Conservation (phyloP, 2,329 filamentous ascomycete species). For the Colletotrichum tabaci region DNA sequence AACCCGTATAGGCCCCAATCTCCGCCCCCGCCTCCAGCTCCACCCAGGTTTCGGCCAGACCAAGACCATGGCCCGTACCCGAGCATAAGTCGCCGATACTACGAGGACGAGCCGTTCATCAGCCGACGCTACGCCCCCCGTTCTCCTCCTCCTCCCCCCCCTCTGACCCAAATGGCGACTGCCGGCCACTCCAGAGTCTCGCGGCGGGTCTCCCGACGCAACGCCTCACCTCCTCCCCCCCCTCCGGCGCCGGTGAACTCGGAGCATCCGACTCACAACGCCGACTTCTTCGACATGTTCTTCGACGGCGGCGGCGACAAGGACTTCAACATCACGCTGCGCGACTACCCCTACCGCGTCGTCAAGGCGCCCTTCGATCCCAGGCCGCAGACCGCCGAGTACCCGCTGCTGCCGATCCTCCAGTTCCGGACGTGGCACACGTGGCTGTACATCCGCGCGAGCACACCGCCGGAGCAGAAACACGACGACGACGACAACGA, state of each 20-base stretch:
- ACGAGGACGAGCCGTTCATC: too few species aligned
- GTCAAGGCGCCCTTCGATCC: constrained; percentile 21
- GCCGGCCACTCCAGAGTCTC: too few species aligned
- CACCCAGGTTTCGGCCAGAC: too few species aligned
- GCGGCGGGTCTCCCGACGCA: too few species aligned
- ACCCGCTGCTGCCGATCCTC: constrained; percentile 45
- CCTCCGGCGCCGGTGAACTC: neutral
- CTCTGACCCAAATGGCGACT: too few species aligned
- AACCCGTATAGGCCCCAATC: too few species aligned
- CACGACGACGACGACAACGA: neutral
- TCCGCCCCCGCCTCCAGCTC: too few species aligned
- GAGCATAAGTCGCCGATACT: too few species aligned
- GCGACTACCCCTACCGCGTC: constrained; percentile 30
- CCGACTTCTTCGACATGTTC: constrained; percentile 25
- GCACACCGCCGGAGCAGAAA: neutral
- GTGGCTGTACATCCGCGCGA: constrained; percentile 40
- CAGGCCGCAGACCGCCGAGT: constrained; percentile 17
- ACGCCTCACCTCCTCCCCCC: too few species aligned
- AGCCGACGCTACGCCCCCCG: too few species aligned
- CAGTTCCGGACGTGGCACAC: constrained; percentile 53
- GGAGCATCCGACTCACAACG: constrained; percentile 8
- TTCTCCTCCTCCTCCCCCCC: too few species aligned
- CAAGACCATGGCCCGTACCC: too few species aligned
- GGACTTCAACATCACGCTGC: constrained; percentile 28
- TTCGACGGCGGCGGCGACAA: constrained; percentile 9